phyloP scores from a whole-genome alignment of 495 filamentous ascomycete genomes.

The Pyrenula aspistea region DNA sequence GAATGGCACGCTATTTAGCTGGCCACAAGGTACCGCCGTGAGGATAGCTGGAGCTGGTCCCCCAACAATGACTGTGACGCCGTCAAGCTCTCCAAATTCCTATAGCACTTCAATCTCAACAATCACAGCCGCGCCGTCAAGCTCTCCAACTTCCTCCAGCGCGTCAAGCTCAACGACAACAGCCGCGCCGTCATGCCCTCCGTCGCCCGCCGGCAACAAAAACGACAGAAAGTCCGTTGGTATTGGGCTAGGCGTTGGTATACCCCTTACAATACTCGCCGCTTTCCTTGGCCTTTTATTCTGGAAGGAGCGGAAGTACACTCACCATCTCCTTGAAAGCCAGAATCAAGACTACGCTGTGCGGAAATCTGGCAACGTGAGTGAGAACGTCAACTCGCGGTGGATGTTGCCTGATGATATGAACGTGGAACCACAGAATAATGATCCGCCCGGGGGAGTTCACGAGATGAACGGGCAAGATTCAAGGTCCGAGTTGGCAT shows the following conservation, averaged over 20 bases:
- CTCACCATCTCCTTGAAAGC: background rate
- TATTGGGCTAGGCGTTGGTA: background rate
- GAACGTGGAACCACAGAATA: background rate
- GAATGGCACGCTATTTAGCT: background rate
- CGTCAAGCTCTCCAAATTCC: background rate
- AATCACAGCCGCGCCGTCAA: background rate
- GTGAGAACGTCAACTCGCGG: background rate
- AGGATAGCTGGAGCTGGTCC: background rate
- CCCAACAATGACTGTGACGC: background rate
- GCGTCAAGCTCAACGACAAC: background rate
- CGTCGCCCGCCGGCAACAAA: background rate
- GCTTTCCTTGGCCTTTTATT: background rate
- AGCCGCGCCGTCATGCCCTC: background rate
- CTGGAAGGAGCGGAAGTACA: background rate
- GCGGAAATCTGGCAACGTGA: background rate
- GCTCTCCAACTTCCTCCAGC: background rate
- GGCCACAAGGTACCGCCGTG: background rate
- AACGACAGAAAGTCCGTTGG: background rate
- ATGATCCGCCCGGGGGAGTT: background rate
- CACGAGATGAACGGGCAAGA: background rate
- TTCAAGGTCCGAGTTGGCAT: background rate
- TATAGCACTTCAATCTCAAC: background rate
- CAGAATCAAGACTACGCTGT: background rate
- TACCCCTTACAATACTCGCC: background rate
- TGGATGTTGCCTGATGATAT: background rate